Evolutionary conservation across 441 rosid genomes (phyloP).

Genomic region (Bruguiera hainesii): DNA sequence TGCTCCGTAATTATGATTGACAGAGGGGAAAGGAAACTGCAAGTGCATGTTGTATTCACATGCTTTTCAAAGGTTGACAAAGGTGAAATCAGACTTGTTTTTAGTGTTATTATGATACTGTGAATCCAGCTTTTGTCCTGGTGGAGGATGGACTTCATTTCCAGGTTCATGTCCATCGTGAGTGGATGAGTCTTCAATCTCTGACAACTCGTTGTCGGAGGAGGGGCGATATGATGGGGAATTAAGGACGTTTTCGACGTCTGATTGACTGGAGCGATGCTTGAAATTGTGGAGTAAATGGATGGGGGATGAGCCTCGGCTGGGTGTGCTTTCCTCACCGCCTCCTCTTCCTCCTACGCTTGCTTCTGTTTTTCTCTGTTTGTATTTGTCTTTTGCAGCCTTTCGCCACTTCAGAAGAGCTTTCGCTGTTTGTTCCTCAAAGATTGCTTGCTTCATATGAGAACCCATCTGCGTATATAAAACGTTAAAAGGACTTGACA

Average conservation of each 20-base stretch:
- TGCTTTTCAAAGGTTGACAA: no score
- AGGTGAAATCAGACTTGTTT: no score
- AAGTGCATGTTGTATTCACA: no score
- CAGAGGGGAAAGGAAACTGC: no score
- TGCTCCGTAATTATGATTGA: no score
- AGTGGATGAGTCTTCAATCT: conserved; percentile 1
- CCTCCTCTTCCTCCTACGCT: conserved; percentile 12
- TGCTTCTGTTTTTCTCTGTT: conserved; percentile 17
- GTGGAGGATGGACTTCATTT: no score
- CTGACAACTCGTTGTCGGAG: conserved; percentile 34
- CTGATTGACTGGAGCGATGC: conserved; percentile 15
- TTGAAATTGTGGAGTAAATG: conserved; percentile 38
- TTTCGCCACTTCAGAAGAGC: conserved; percentile 58
- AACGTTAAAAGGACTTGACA: neutral
- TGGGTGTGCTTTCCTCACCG: conserved; percentile 43
- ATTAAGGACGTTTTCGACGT: conserved; percentile 23
- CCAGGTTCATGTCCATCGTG: no score
- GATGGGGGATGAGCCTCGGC: conserved; percentile 41
- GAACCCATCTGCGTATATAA: conserved; percentile 53
- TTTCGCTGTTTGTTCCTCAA: conserved; percentile 63
- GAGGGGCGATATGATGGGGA: conserved; percentile 34
- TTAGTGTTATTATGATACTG: no score
- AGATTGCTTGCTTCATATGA: conserved; percentile 57
- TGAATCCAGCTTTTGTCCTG: no score
- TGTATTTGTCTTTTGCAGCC: conserved; percentile 45